Conservation (phyloP, 192 early-diverging fungal genomes). For the Rhizoclosmatium sp. region DNA sequence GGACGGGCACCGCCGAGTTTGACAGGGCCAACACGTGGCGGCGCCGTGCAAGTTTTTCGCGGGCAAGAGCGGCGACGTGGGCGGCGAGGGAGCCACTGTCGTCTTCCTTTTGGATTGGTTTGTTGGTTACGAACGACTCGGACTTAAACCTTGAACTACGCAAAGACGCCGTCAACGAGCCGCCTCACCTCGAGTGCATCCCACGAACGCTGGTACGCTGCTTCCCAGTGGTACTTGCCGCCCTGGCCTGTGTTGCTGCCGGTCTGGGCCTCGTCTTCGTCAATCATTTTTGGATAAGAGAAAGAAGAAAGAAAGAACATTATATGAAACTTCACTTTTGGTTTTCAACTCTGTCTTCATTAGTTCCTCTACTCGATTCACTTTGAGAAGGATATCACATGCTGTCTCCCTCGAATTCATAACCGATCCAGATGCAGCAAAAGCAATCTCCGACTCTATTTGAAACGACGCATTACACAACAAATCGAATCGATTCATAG, state of each 20-base stretch:
- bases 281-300: neutral
- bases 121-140: neutral
- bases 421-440: no score
- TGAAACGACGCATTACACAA: no score
- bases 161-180: neutral
- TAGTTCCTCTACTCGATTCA: no score
- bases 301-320: neutral
- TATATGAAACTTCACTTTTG: no score
- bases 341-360: no score
- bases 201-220: conserved; percentile 96
- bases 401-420: no score
- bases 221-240: conserved; percentile 84
- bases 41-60: conserved; percentile 11
- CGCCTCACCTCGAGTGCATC: conserved; percentile 81
- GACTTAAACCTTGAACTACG: conserved; percentile 43
- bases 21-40: neutral
- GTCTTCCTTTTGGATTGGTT: conserved; percentile 40
- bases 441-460: no score
- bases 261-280: neutral
- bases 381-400: no score
- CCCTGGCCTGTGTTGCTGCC: neutral
- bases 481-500: no score
- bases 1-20: conserved; percentile 33
- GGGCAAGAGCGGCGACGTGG: conserved; percentile 59
- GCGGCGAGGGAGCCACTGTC: conserved; percentile 82